A percentile compares a stretch with the other conserved stretches of the same genome.
phyloP scores from a whole-genome alignment of 1,139 yeast species.

The Pichia kudriavzevii region DNA sequence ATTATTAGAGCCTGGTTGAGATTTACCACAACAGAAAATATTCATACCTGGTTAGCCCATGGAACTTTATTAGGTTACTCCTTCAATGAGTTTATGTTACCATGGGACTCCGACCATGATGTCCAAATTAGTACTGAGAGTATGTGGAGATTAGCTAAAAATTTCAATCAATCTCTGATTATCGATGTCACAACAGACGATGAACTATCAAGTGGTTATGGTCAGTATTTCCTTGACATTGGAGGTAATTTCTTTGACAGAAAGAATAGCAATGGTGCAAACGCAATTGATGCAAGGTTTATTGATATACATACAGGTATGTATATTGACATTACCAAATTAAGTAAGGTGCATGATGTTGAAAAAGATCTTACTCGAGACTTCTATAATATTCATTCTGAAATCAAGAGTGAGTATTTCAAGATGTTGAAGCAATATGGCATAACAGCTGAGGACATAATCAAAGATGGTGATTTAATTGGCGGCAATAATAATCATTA shows the following conservation, averaged over 20 bases:
- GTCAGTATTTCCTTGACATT: slow-evolving; percentile 43
- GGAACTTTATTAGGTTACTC: slow-evolving; percentile 54
- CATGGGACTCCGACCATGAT: slow-evolving; percentile 59
- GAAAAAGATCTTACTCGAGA: slow-evolving; percentile 15
- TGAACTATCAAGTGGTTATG: slow-evolving; percentile 27
- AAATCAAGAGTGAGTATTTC: slow-evolving; percentile 20
- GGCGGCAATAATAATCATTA: slow-evolving; percentile 44
- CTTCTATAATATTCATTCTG: slow-evolving; percentile 2
- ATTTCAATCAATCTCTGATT: slow-evolving; percentile 40
- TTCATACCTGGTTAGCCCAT: slow-evolving; percentile 52
- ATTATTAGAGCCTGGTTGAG: slow-evolving; percentile 44
- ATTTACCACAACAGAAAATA: slow-evolving; percentile 33
- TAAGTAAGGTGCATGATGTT: slow-evolving; percentile 27
- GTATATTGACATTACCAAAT: slow-evolving; percentile 51
- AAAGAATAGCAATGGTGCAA: slow-evolving; percentile 33
- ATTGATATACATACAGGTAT: slow-evolving; percentile 49
- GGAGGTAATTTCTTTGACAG: slow-evolving; percentile 33
- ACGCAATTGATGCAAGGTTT: slow-evolving; percentile 54
- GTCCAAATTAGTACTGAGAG: slow-evolving; percentile 44
- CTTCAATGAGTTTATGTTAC: slow-evolving; percentile 49
- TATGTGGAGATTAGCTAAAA: slow-evolving; percentile 32
- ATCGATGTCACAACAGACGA: slow-evolving; percentile 30
- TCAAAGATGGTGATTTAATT: slow-evolving; percentile 25
- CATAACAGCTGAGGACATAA: slow-evolving; percentile 19
- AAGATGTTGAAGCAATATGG: slow-evolving; percentile 20